Percentiles rank a stretch among this genome's conserved stretches.
phyloP scores from a whole-genome alignment of 176 grass and related monocot species.

The Saccharum officinarum region DNA sequence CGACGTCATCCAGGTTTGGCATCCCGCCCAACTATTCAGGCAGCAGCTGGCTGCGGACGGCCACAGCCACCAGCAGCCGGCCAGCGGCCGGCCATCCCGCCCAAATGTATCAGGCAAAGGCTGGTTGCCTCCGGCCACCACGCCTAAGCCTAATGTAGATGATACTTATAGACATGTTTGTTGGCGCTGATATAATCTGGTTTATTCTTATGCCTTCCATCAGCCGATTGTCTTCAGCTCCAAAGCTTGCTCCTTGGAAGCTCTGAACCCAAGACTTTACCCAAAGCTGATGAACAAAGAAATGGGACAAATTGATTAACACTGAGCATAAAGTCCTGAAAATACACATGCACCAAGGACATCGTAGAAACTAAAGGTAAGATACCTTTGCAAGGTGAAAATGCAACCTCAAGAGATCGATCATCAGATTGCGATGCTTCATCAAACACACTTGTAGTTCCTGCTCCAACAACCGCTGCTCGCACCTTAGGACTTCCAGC shows the following conservation, averaged over 20 bases:
- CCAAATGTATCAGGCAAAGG: too few relatives aligned
- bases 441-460: conserved; percentile 66
- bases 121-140: too few relatives aligned
- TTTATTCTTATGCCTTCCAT: too few relatives aligned
- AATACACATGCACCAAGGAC: neutral
- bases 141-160: too few relatives aligned
- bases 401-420: conserved; percentile 72
- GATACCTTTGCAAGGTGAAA: conserved; percentile 91
- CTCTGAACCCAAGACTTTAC: conserved; percentile 73
- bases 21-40: too few relatives aligned
- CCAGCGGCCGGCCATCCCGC: too few relatives aligned
- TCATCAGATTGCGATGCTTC: conserved; percentile 46
- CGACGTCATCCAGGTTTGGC: too few relatives aligned
- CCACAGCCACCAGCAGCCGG: too few relatives aligned
- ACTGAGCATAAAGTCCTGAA: neutral
- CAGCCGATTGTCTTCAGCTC: too few relatives aligned
- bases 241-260: conserved; percentile 69
- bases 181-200: too few relatives aligned
- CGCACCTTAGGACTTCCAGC: conserved; percentile 82
- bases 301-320: neutral
- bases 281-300: conserved; percentile 56
- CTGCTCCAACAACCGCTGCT: conserved; percentile 75
- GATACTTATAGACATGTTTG: too few relatives aligned
- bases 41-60: too few relatives aligned
- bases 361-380: neutral